Evolutionary conservation across 331 rosid species (phyloP).

Genomic region (Telfairia occidentalis): DNA sequence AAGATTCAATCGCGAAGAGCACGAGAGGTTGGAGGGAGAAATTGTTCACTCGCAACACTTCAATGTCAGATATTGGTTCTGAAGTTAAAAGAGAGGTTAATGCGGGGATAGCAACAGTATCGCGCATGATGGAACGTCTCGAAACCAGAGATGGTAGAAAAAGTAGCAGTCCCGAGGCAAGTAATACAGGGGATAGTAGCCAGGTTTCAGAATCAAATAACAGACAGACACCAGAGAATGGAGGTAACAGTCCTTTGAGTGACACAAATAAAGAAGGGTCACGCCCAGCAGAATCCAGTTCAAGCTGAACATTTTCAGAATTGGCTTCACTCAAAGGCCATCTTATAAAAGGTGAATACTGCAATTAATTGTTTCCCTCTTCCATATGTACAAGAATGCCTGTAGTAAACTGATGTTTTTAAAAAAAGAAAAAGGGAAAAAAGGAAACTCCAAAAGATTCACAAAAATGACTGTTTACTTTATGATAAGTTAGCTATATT

Average conservation of each 20-base stretch:
- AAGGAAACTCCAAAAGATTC: not conserved
- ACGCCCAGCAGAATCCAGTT: constrained; percentile 67
- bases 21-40: constrained; percentile 94
- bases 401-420: not conserved
- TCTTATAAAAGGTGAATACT: constrained; percentile 8
- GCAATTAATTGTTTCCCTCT: not conserved
- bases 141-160: constrained; percentile 56
- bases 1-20: constrained; percentile 89
- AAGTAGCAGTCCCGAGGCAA: constrained; percentile 19
- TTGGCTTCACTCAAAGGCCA: constrained; percentile 1
- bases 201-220: constrained; percentile 31
- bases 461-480: not conserved
- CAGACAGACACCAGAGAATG: constrained; percentile 28
- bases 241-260: constrained; percentile 26
- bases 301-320: constrained; percentile 35
- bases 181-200: constrained; percentile 29
- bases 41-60: constrained; percentile 67
- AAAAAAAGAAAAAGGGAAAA: not conserved
- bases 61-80: constrained; percentile 74
- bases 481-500: not conserved
- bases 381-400: constrained; percentile 6
- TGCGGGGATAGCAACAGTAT: constrained; percentile 75
- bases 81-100: constrained; percentile 77
- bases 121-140: constrained; percentile 80
- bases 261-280: constrained; percentile 32